Percentiles rank a stretch among this genome's conserved stretches.
These are phyloP conservation scores for Hypholoma sublateritium DNA, from an alignment of 768 basidiomycete species.

Conservation along the genomic window DNA sequence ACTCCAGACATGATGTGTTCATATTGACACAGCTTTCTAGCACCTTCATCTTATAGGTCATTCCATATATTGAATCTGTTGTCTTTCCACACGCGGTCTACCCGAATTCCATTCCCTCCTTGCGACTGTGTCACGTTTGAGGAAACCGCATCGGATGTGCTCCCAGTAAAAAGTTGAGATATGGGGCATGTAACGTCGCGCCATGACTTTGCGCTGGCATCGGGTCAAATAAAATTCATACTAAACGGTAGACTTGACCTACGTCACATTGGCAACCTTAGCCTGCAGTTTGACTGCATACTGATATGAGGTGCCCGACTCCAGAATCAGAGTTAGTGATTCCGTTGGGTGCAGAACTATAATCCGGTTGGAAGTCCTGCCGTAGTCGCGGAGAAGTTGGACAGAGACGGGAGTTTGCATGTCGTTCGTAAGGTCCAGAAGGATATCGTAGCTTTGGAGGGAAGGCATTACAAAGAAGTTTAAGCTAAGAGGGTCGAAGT, in stretches of 20 bases:
- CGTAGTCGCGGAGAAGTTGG: conserved; percentile 66
- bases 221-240: neutral
- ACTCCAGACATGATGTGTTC: neutral
- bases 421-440: conserved; percentile 71
- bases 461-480: conserved; percentile 49
- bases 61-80: conserved; percentile 65
- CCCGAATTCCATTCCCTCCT: conserved; percentile 53
- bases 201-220: conserved; percentile 61
- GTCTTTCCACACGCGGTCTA: conserved; percentile 69
- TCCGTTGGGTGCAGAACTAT: conserved; percentile 63
- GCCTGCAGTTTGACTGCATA: conserved; percentile 67
- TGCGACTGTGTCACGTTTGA: conserved; percentile 25
- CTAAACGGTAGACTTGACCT: conserved; percentile 23
- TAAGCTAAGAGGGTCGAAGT: conserved; percentile 3
- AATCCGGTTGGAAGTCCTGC: conserved; percentile 49
- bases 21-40: neutral
- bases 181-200: conserved; percentile 60
- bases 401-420: conserved; percentile 63
- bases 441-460: conserved; percentile 61
- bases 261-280: conserved; percentile 73
- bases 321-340: conserved; percentile 63
- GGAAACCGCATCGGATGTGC: conserved; percentile 25
- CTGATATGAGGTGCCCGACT: conserved; percentile 67
- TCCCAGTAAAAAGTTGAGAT: conserved; percentile 57
- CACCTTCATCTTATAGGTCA: conserved; percentile 32